A percentile compares a stretch with the other conserved stretches of the same genome.
These are phyloP conservation scores for Neurospora intermedia DNA, from an alignment of 495 filamentous ascomycete species.

Conservation along the genomic window DNA sequence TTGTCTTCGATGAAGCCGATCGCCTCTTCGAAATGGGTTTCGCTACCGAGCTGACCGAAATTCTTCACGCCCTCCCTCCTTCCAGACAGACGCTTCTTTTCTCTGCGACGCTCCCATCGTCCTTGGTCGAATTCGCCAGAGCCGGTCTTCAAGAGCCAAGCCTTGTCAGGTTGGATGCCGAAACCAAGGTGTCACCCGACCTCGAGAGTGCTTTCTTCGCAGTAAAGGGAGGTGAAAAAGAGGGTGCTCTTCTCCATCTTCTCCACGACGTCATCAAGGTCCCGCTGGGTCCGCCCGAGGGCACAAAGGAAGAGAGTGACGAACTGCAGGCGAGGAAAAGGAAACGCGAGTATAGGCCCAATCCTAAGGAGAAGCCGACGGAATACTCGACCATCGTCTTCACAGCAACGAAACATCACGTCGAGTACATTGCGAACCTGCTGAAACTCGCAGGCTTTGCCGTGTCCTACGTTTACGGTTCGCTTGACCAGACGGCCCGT, in stretches of 20 bases:
- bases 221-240: conserved; percentile 84
- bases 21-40: conserved; percentile 98
- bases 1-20: conserved; percentile 96
- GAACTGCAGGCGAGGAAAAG: conserved; percentile 52
- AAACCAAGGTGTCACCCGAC: conserved; percentile 91
- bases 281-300: conserved; percentile 62
- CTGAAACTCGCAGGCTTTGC: conserved; percentile 68
- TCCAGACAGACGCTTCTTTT: conserved; percentile 86
- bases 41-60: conserved; percentile 82
- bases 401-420: conserved; percentile 89
- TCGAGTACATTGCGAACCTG: conserved; percentile 80
- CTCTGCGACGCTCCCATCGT: conserved; percentile 87
- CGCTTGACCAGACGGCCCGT: conserved; percentile 84
- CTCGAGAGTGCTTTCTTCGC: conserved; percentile 89
- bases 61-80: conserved; percentile 74
- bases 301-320: conserved; percentile 30
- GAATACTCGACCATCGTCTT: conserved; percentile 89
- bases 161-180: conserved; percentile 79
- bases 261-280: conserved; percentile 88
- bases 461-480: conserved; percentile 86
- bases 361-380: conserved; percentile 47
- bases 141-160: conserved; percentile 85
- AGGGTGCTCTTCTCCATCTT: conserved; percentile 81
- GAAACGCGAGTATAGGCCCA: conserved; percentile 47
- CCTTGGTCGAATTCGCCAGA: conserved; percentile 88